Conservation (phyloP, 257 asterid genomes). For the Nicotiana obtusifolia region DNA sequence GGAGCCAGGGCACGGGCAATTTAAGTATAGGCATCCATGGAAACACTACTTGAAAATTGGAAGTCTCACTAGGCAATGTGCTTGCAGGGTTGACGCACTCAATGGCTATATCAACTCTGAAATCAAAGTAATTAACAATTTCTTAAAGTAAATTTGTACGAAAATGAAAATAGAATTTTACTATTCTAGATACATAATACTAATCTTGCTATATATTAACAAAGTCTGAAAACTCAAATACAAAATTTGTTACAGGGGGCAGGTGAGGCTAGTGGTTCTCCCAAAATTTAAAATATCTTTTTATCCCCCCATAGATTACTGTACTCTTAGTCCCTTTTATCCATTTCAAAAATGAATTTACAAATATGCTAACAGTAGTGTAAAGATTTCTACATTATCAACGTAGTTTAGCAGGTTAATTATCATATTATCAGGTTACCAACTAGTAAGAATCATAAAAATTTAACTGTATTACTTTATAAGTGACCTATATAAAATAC, state of each 20-base stretch:
- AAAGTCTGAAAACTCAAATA: no score
- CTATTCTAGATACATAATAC: neutral
- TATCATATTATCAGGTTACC: neutral
- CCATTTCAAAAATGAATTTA: no score
- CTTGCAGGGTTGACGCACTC: slow-evolving; percentile 51
- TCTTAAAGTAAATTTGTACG: neutral
- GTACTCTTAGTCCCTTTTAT: no score
- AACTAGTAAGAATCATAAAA: no score
- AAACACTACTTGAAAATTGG: slow-evolving; percentile 67
- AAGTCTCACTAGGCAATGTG: slow-evolving; percentile 55
- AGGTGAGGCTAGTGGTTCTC: neutral
- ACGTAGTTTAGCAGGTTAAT: neutral
- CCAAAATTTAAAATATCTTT: neutral
- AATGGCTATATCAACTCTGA: slow-evolving; percentile 42
- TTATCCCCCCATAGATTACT: neutral
- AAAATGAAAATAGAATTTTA: no score
- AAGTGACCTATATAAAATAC: no score
- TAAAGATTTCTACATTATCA: no score
- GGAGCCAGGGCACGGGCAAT: slow-evolving; percentile 80
- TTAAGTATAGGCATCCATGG: slow-evolving; percentile 80
- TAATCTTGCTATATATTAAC: neutral
- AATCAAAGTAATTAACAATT: slow-evolving; percentile 28
- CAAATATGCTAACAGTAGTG: no score
- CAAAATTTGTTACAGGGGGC: no score
- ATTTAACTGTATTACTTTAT: no score